phyloP scores from a whole-genome alignment of 768 basidiomycete species.

The Rhizopogon salebrosus region DNA sequence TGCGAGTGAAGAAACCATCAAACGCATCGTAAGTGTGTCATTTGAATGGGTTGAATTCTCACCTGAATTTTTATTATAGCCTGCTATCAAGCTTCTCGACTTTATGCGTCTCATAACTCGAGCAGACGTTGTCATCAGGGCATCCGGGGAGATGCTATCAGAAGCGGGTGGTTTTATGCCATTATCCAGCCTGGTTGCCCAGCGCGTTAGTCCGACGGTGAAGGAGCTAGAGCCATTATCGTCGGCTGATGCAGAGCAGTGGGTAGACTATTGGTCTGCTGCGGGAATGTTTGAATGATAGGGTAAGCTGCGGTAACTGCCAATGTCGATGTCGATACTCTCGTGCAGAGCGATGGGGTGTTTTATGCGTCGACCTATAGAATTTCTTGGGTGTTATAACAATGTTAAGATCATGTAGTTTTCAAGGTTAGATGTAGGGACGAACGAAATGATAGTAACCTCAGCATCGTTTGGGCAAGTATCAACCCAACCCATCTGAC shows the following conservation, averaged over 20 bases:
- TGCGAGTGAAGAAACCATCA: slow-evolving; percentile 3
- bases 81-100: slow-evolving; percentile 23
- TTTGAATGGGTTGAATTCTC: slow-evolving; percentile 28
- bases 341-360: too few species aligned
- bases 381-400: too few species aligned
- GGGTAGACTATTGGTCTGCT: slow-evolving; percentile 16
- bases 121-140: slow-evolving; percentile 6
- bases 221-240: slow-evolving; percentile 9
- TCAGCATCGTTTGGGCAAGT: too few species aligned
- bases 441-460: too few species aligned
- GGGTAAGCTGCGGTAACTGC: too few species aligned
- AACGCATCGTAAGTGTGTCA: background rate
- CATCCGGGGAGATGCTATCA: background rate
- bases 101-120: slow-evolving; percentile 17
- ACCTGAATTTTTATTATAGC: slow-evolving; percentile 7
- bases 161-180: slow-evolving; percentile 1
- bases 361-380: too few species aligned
- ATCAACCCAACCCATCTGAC: too few species aligned
- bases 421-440: too few species aligned
- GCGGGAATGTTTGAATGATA: too few species aligned
- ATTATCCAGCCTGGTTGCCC: slow-evolving; percentile 3
- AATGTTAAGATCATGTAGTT: too few species aligned
- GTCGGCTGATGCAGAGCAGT: slow-evolving; percentile 9
- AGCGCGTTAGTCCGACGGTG: slow-evolving; percentile 10
- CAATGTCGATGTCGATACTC: too few species aligned